phyloP scores from a whole-genome alignment of 2,329 filamentous ascomycete species.

The Dactylellina leptospora region DNA sequence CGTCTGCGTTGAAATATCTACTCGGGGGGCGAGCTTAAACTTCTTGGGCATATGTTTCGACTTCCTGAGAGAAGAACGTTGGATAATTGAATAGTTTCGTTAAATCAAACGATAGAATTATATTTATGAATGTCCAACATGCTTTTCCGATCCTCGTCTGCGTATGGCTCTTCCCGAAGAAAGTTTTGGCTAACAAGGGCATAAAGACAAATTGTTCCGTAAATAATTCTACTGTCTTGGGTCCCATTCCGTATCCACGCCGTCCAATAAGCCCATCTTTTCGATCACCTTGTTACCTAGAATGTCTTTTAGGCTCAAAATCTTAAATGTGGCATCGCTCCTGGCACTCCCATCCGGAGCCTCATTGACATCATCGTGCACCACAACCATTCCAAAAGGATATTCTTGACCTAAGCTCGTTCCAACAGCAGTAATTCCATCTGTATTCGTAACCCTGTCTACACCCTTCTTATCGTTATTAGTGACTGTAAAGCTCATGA shows the following conservation, averaged over 20 bases:
- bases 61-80: too few relatives aligned
- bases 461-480: slow-evolving; percentile 62
- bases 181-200: too few relatives aligned
- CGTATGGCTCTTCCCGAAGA: too few relatives aligned
- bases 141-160: too few relatives aligned
- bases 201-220: too few relatives aligned
- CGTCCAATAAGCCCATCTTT: slow-evolving; percentile 58
- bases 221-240: slow-evolving; percentile 59
- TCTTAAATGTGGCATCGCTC: slow-evolving; percentile 65
- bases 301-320: slow-evolving; percentile 62
- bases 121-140: too few relatives aligned
- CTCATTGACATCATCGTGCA: slow-evolving; percentile 68
- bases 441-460: slow-evolving; percentile 67
- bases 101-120: too few relatives aligned
- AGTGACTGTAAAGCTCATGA: slow-evolving; percentile 65
- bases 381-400: slow-evolving; percentile 64
- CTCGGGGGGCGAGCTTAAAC: too few relatives aligned
- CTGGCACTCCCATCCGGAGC: slow-evolving; percentile 63
- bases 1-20: too few relatives aligned
- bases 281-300: slow-evolving; percentile 58
- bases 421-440: slow-evolving; percentile 65
- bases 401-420: slow-evolving; percentile 62
- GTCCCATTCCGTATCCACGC: slow-evolving; percentile 62
- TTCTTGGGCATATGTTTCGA: too few relatives aligned
- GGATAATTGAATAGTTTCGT: too few relatives aligned